Percentiles rank a stretch among this genome's conserved stretches.
Evolutionary conservation across 2,329 filamentous ascomycete species (phyloP).

Genomic region (Fusarium tanahbumbuense): DNA sequence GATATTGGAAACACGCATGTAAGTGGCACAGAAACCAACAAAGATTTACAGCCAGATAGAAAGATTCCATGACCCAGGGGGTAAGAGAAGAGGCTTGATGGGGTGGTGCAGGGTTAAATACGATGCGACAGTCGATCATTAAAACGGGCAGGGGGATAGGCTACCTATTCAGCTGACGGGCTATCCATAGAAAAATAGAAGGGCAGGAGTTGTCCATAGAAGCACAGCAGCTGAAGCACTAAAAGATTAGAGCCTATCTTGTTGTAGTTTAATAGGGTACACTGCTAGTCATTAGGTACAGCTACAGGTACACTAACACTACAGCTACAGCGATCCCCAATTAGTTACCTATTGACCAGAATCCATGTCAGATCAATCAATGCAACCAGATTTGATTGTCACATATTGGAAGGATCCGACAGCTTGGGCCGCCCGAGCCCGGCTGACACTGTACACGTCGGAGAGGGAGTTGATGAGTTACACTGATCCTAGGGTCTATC

Average conservation of each 20-base stretch:
- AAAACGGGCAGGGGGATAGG: background rate
- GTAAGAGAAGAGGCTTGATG: background rate
- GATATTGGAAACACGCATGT: constrained; percentile 28
- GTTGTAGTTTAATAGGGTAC: background rate
- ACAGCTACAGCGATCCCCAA: background rate
- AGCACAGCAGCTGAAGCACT: constrained; percentile 17
- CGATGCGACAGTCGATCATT: constrained; percentile 5
- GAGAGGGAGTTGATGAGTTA: constrained; percentile 29
- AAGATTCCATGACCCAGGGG: background rate
- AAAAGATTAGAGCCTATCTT: constrained; percentile 15
- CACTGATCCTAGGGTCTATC: constrained; percentile 13
- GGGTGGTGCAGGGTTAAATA: constrained; percentile 40
- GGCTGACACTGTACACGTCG: constrained; percentile 41
- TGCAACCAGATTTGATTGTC: constrained; percentile 43
- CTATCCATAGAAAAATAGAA: constrained; percentile 1
- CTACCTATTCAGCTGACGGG: background rate
- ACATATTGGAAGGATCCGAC: constrained; percentile 43
- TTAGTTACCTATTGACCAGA: background rate
- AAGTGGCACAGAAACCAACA: constrained; percentile 31
- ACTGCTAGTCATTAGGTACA: background rate
- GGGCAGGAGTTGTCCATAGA: background rate
- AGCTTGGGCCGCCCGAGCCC: constrained; percentile 43
- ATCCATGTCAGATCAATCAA: constrained; percentile 33
- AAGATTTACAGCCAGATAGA: background rate
- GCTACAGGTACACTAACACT: constrained; percentile 8